phyloP scores from a whole-genome alignment of 129 eudicot genomes.

The Arctium lappa region DNA sequence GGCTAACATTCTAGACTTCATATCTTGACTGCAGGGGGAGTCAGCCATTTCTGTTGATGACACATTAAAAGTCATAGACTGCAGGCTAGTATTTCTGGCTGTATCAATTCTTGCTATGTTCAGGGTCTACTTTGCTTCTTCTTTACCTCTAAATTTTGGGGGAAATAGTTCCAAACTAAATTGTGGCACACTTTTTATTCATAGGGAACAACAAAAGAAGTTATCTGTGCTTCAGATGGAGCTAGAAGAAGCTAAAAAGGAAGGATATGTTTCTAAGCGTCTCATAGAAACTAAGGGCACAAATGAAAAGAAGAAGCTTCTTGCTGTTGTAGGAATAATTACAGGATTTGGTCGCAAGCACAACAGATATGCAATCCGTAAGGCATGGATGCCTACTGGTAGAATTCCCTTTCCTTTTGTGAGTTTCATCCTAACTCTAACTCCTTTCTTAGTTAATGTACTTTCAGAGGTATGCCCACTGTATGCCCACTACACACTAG shows the following conservation, averaged over 20 bases:
- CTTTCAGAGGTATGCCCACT: not conserved
- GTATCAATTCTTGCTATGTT: not conserved
- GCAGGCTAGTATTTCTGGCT: conserved; percentile 49
- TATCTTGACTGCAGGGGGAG: conserved; percentile 44
- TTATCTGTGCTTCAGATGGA: conserved; percentile 66
- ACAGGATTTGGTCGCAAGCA: conserved; percentile 77
- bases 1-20: conserved; percentile 11
- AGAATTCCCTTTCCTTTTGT: conserved; percentile 36
- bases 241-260: conserved; percentile 59
- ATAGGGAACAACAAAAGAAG: conserved; percentile 69
- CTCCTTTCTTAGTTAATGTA: conserved; percentile 3
- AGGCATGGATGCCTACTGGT: conserved; percentile 96
- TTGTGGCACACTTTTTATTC: not conserved
- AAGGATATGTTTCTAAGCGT: conserved; percentile 59
- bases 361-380: conserved; percentile 81
- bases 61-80: conserved; percentile 61
- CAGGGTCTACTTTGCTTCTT: not conserved
- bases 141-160: not conserved
- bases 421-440: conserved; percentile 28
- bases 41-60: conserved; percentile 73
- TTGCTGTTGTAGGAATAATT: conserved; percentile 70
- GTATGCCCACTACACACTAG: not conserved
- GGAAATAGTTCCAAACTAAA: conserved; percentile 5
- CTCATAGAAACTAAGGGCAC: conserved; percentile 32
- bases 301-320: conserved; percentile 56